A percentile compares a stretch with the other conserved stretches of the same genome.
These are phyloP conservation scores for Zalaria sp. DNA, from an alignment of 2,329 filamentous ascomycete species.

Conservation along the genomic window DNA sequence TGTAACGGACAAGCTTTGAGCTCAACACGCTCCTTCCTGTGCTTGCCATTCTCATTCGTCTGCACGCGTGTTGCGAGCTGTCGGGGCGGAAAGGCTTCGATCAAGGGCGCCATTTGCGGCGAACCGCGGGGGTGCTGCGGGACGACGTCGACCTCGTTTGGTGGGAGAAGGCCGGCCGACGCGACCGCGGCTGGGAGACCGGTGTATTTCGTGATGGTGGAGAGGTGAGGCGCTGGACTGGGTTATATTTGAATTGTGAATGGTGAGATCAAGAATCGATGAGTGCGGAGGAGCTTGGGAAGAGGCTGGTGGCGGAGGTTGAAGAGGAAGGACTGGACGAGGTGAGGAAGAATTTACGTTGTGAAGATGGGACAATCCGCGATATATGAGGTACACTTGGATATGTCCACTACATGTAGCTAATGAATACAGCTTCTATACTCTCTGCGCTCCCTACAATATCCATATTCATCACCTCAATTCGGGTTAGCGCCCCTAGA, in stretches of 20 bases:
- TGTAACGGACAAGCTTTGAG: conserved; percentile 41
- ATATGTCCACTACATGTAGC: no score
- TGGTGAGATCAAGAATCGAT: conserved; percentile 8
- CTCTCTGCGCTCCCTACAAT: neutral
- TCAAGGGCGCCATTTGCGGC: conserved; percentile 39
- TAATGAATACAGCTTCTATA: neutral
- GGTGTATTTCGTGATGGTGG: no score
- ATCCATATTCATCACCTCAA: conserved; percentile 12
- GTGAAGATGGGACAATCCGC: neutral
- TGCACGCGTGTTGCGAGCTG: conserved; percentile 38
- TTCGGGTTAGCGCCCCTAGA: conserved; percentile 36
- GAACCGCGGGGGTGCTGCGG: neutral
- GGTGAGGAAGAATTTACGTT: conserved; percentile 23
- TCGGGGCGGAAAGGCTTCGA: conserved; percentile 37
- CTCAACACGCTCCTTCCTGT: conserved; percentile 37
- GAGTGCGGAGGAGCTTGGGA: conserved; percentile 34
- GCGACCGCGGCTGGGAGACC: no score
- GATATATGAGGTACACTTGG: no score
- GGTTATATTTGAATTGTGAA: no score
- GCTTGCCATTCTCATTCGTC: conserved; percentile 34
- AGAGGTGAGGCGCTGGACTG: no score
- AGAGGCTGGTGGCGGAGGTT: conserved; percentile 37
- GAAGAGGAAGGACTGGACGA: conserved; percentile 35
- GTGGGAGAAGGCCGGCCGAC: neutral
- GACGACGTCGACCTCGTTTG: neutral